These are phyloP conservation scores for Senecio squalidus DNA, from an alignment of 140 eudicot species.

Conservation along the genomic window DNA sequence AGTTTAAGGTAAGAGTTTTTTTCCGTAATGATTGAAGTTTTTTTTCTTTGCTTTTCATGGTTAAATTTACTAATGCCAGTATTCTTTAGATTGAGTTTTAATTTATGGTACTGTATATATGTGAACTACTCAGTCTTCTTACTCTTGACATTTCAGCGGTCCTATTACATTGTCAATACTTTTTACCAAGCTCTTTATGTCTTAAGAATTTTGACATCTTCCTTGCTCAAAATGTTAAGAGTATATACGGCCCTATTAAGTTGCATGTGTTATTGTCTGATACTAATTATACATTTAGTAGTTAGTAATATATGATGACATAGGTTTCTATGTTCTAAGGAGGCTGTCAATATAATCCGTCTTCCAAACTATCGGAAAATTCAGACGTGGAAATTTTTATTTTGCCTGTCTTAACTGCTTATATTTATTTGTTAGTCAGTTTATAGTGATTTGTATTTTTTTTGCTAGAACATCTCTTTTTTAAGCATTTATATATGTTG, in stretches of 20 bases:
- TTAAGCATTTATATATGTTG: not conserved
- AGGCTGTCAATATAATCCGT: no score
- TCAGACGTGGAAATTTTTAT: no score
- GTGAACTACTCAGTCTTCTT: not conserved
- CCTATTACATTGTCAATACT: no score
- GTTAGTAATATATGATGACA: not conserved
- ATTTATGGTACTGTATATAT: not conserved
- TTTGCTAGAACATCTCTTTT: not conserved
- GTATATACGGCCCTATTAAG: not conserved
- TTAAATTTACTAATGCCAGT: not conserved
- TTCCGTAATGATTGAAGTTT: not conserved
- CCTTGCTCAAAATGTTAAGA: not conserved
- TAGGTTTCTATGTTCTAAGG: not conserved
- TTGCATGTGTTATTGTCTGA: not conserved
- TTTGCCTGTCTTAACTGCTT: not conserved
- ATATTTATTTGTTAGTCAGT: not conserved
- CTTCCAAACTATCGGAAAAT: no score
- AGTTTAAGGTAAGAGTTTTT: not conserved
- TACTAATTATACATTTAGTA: not conserved
- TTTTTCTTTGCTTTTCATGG: not conserved
- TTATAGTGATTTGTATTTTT: not conserved
- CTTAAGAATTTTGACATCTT: no score
- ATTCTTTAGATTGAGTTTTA: not conserved
- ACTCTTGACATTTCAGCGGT: not conserved
- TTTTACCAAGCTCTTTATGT: no score